Evolutionary conservation across 1,284 basidiomycete species (phyloP).

Genomic region (Ganoderma sp.): DNA sequence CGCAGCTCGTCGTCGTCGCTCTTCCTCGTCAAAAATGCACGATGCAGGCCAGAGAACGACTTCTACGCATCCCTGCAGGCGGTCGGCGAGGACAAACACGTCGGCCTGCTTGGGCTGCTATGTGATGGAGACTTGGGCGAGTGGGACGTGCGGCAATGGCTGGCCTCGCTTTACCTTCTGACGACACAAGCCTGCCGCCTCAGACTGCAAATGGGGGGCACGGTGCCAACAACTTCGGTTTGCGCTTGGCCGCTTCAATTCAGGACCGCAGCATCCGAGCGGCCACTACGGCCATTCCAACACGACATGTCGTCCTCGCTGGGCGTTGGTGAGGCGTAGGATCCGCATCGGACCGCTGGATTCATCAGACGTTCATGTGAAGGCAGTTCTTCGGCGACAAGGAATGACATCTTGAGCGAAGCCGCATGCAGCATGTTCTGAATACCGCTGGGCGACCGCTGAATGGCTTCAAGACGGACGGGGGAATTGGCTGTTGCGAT

Average conservation of each 20-base stretch:
- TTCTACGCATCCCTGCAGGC: constrained; percentile 21
- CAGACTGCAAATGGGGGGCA: background rate
- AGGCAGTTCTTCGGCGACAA: background rate
- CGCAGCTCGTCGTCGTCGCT: background rate
- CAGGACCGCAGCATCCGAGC: background rate
- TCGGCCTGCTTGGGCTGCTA: constrained; percentile 6
- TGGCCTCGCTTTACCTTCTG: background rate
- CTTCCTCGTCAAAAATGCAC: constrained; percentile 27
- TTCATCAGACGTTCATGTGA: constrained; percentile 21
- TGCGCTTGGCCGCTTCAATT: background rate
- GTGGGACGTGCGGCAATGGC: constrained; percentile 16
- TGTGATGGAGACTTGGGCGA: constrained; percentile 19
- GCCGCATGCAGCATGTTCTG: constrained; percentile 26
- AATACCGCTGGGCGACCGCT: constrained; percentile 23
- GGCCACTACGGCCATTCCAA: background rate
- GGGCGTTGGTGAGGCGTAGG: background rate
- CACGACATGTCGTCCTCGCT: background rate
- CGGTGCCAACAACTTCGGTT: background rate
- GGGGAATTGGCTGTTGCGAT: constrained; percentile 20
- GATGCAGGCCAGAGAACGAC: constrained; percentile 16
- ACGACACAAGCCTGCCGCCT: no score
- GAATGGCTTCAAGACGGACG: constrained; percentile 20
- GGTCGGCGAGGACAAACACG: background rate
- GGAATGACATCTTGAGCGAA: constrained; percentile 16
- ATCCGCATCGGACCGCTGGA: background rate